Conservation (phyloP, 345 rosid species). For the Lumnitzera racemosa region DNA sequence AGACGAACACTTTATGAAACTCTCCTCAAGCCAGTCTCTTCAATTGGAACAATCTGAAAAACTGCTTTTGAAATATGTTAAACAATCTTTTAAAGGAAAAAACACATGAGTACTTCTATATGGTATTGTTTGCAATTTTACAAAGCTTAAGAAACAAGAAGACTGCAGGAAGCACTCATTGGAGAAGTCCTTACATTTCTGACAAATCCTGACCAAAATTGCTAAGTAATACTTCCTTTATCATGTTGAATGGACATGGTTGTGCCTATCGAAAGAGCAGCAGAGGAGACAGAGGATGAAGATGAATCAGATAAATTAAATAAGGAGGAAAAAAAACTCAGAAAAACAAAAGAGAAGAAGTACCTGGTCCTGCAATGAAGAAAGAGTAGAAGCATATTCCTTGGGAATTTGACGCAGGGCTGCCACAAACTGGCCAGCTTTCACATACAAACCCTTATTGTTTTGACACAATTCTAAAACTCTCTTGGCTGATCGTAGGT, state of each 20-base stretch:
- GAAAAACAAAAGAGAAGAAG: background rate
- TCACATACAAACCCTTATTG: slow-evolving; percentile 79
- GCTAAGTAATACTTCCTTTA: slow-evolving; percentile 45
- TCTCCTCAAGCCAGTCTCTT: too few relatives aligned
- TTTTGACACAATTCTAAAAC: slow-evolving; percentile 57
- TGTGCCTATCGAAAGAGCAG: slow-evolving; percentile 38
- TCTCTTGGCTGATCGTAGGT: slow-evolving; percentile 70
- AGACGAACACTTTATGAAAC: too few relatives aligned
- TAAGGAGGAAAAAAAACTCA: background rate
- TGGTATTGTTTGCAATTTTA: too few relatives aligned
- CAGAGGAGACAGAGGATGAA: slow-evolving; percentile 8
- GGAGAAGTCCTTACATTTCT: slow-evolving; percentile 39
- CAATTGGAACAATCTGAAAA: too few relatives aligned
- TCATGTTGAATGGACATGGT: slow-evolving; percentile 60
- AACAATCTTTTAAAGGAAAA: too few relatives aligned
- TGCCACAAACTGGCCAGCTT: slow-evolving; percentile 89
- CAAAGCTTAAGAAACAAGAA: too few relatives aligned
- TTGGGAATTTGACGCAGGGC: slow-evolving; percentile 69
- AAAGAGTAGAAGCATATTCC: slow-evolving; percentile 61
- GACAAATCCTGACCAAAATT: slow-evolving; percentile 52
- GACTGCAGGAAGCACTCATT: too few relatives aligned
- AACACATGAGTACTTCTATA: too few relatives aligned
- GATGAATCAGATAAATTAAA: background rate
- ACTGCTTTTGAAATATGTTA: too few relatives aligned
- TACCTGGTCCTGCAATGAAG: slow-evolving; percentile 81